Percentiles rank a stretch among this genome's conserved stretches.
Evolutionary conservation across 148 eudicot genomes (phyloP).

Genomic region (Persicaria maculosa): DNA sequence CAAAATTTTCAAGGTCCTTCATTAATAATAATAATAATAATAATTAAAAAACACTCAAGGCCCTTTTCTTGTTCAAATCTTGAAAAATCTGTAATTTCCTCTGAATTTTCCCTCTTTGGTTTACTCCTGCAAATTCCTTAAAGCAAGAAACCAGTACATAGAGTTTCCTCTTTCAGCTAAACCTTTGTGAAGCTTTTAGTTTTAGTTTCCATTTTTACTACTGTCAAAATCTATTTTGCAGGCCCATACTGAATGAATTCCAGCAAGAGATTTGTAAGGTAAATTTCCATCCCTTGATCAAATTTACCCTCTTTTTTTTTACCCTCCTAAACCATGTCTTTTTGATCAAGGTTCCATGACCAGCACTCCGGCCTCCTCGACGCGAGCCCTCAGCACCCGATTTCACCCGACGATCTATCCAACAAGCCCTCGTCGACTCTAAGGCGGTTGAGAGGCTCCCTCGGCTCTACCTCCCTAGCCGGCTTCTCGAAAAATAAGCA

Average conservation of each 20-base stretch:
- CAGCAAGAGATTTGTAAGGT: conserved; percentile 10
- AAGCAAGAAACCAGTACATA: background rate
- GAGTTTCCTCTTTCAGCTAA: background rate
- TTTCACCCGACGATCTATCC: background rate
- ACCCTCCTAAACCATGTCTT: background rate
- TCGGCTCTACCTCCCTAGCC: background rate
- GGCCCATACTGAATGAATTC: background rate
- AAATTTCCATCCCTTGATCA: background rate
- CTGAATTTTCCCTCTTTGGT: background rate
- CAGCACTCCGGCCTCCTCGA: conserved; percentile 6
- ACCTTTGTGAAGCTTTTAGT: background rate
- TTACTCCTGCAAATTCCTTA: background rate
- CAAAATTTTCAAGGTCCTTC: too few relatives aligned
- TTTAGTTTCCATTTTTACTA: background rate
- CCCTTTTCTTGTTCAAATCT: background rate
- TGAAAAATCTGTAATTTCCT: background rate
- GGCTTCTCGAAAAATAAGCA: background rate
- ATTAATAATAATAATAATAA: too few relatives aligned
- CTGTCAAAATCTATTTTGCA: too few relatives aligned
- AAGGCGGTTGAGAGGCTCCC: conserved; percentile 10
- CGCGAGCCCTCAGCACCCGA: background rate
- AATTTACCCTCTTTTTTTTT: background rate
- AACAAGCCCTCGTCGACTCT: background rate
- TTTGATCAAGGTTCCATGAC: background rate
- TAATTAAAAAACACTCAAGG: background rate